Evolutionary conservation across 192 early-diverging fungal genomes (phyloP).

Genomic region (Podila verticillata): DNA sequence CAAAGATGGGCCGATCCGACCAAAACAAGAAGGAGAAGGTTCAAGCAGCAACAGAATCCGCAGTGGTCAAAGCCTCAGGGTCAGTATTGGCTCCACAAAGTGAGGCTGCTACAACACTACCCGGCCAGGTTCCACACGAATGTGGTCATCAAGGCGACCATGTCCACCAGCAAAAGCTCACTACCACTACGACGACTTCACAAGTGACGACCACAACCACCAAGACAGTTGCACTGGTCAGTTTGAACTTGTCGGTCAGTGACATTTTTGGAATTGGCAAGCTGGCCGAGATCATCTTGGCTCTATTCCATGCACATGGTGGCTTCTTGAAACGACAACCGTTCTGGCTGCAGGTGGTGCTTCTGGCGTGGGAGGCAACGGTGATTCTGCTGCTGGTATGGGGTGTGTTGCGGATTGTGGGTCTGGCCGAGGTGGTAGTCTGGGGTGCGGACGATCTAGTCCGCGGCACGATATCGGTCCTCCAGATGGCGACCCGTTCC

Average conservation of each 20-base stretch:
- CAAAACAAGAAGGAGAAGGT: background rate
- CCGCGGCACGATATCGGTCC: constrained; percentile 27
- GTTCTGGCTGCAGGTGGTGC: constrained; percentile 32
- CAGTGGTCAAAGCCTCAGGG: background rate
- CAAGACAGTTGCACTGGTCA: constrained; percentile 25
- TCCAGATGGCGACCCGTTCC: constrained; percentile 10
- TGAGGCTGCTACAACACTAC: too few relatives aligned
- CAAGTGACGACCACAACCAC: constrained; percentile 15
- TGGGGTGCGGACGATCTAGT: constrained; percentile 49
- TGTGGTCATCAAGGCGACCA: background rate
- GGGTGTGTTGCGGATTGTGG: constrained; percentile 35
- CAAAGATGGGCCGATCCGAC: constrained; percentile 11
- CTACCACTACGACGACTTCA: background rate
- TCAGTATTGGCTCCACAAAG: too few relatives aligned
- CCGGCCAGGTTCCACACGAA: too few relatives aligned
- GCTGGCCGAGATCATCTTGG: constrained; percentile 26
- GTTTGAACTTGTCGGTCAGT: constrained; percentile 23
- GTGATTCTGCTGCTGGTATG: constrained; percentile 32
- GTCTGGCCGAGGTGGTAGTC: constrained; percentile 44
- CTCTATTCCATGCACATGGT: constrained; percentile 37
- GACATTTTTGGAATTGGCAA: constrained; percentile 42
- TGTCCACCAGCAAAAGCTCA: background rate
- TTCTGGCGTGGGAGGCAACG: constrained; percentile 31
- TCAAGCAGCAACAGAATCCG: background rate
- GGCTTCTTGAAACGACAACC: constrained; percentile 33